Conservation (phyloP, 1,284 basidiomycete genomes). For the Ustilago xerochloae region DNA sequence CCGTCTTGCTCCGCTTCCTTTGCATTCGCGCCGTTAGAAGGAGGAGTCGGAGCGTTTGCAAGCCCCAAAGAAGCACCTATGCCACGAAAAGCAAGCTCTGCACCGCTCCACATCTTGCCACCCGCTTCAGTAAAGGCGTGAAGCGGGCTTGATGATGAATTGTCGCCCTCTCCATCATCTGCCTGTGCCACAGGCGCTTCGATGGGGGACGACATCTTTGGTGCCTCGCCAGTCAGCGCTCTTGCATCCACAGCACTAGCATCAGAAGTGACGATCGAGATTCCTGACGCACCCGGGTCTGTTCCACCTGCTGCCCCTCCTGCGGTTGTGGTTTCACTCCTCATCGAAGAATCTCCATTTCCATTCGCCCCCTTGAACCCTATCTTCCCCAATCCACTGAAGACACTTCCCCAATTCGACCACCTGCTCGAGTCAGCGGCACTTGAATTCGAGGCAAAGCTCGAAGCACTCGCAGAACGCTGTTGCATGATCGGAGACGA, state of each 20-base stretch:
- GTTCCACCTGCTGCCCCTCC: background rate
- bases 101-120: constrained; percentile 48
- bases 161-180: background rate
- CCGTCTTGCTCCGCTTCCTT: constrained; percentile 9
- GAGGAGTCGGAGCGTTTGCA: background rate
- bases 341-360: constrained; percentile 8
- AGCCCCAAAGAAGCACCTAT: constrained; percentile 40
- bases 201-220: constrained; percentile 10
- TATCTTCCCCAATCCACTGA: constrained; percentile 35
- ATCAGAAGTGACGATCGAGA: constrained; percentile 7
- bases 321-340: constrained; percentile 1
- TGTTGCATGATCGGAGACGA: constrained; percentile 33
- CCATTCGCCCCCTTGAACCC: constrained; percentile 16
- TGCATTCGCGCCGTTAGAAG: background rate
- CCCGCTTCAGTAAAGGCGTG: constrained; percentile 37
- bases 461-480: constrained; percentile 31
- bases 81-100: constrained; percentile 35
- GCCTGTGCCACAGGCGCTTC: constrained; percentile 5
- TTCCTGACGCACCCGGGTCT: background rate
- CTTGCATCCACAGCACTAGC: constrained; percentile 1
- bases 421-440: constrained; percentile 23
- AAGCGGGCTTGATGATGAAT: constrained; percentile 29
- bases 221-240: background rate
- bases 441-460: constrained; percentile 23
- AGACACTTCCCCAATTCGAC: constrained; percentile 49